Base-by-base conservation (phyloP, 2,329 filamentous ascomycete genomes). In the Neofusicoccum kwambonambiense region DNA sequence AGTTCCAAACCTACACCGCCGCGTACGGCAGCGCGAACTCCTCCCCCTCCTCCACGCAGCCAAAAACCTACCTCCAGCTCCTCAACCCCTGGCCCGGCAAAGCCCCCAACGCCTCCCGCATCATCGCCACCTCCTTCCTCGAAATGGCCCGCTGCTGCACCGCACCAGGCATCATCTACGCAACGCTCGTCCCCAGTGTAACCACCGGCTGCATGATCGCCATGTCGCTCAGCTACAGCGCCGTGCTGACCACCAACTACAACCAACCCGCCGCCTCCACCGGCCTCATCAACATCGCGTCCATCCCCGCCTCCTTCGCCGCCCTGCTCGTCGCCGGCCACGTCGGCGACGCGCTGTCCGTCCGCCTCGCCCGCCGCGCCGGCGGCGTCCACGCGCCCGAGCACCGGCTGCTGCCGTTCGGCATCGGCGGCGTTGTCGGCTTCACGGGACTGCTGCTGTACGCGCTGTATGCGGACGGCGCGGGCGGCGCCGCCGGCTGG, bases 161-260 rank as follows among this genome's bases (percentile, higher is more conserved):
- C 44, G 79, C 77, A 0, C 78, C 78, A 0, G 78, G 72, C 8
- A 77, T 80, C 34, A 65, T 79, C 17, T 80, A 73, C 52, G 75
- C 77, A 2, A 76, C 77, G 3, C 69, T 80, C 8, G 65, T 76
- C 0, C 72, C 76, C 3, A 78, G 77, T 3, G 77, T 78, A 44
- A 70, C 72, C 2, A 73, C 80, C 0, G 78, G 76, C 3, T 72
- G 70, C n/a, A 72, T 70, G 17, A 75, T 80, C 27, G 75, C 74
- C 22, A 78, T 80, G 65, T 76, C 75, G 1, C 69, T 79, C 9
- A 76, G 75, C 1, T 80, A 80, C 65, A 72, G 76, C 61, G 70
- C 74, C 1, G 73, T 81, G 3, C 70, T 80, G 6, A 68, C 73
- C 15, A 61, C 69, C 17, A 69, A 67, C 37, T 79, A 77, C 60